Evolutionary conservation across 805 yeast genomes (phyloP), one percentile per base, ranked within the genome.

Genomic region (Nakazawaea molendinolei): DNA sequence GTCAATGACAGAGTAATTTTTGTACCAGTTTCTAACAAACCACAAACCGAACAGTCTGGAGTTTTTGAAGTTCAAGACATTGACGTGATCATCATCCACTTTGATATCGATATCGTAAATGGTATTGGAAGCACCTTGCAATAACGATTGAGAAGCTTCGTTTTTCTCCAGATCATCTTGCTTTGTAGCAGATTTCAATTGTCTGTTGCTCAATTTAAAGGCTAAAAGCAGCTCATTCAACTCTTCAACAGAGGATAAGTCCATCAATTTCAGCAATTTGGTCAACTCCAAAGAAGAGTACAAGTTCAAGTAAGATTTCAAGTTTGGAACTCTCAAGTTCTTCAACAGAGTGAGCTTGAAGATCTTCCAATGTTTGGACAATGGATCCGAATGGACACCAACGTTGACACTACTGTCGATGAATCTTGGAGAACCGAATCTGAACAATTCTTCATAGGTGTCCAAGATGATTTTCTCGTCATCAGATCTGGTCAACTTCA

Each of bases 31-130:
- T 47, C 73, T 60, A 33, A 69, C 53, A 40, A 69, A 69, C 74
- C 74, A 69, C 45, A 69, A 72, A 28, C 68, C 67, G 44, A 63
- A 69, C 50, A 62, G 63, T 43, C 72, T 55, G 14, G 67, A 67
- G 24, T 58, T 56, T 46, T 66, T 65, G 31, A 62, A 53, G 49
- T 68, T 71, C 34, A 67, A 57, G 32, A 69, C 65, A 43, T 65
- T 63, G 37, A 69, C 56, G 17, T 57, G 56, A 38, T 63, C 71
- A 38, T 55, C 57, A 19, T 59, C 58, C 21, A 69, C 49, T 15
- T 54, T 55, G 39, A 69, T 63, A 43, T 69, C 74, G 23, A 69
- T 47, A 40, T 69, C 74, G 32, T 69, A 60, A 14, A 63, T 61
- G 28, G 56, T 58, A 18, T 56, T 56, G 28, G 47, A 45, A 29